A percentile compares a stretch with the other conserved stretches of the same genome.
phyloP scores from a whole-genome alignment of 257 asterid genomes.

The Oldenlandia corymbosa region DNA sequence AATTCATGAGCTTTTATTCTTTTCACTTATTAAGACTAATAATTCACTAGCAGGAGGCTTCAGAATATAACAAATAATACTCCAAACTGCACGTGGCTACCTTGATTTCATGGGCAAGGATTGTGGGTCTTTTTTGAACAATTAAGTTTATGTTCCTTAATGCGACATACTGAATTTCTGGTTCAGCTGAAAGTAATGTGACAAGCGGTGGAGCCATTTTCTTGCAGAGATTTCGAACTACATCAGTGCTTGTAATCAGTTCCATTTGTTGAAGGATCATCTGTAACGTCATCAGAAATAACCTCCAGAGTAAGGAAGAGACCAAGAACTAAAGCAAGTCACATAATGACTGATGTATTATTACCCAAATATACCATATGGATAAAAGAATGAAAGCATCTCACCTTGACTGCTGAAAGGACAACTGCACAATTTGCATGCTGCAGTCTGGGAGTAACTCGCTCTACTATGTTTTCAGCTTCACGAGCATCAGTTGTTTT shows the following conservation, averaged over 20 bases:
- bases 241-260: slow-evolving; percentile 94
- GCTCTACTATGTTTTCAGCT: slow-evolving; percentile 95
- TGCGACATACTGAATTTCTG: slow-evolving; percentile 94
- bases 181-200: slow-evolving; percentile 94
- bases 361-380: background rate
- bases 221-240: slow-evolving; percentile 95
- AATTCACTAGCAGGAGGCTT: slow-evolving; percentile 11
- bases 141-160: slow-evolving; percentile 91
- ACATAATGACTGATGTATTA: no score
- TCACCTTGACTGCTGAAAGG: slow-evolving; percentile 91
- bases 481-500: slow-evolving; percentile 96
- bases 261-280: slow-evolving; percentile 99
- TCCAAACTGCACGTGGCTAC: slow-evolving; percentile 26
- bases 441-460: slow-evolving; percentile 96
- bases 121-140: slow-evolving; percentile 93
- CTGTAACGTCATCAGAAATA: slow-evolving; percentile 38
- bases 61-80: background rate
- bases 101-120: slow-evolving; percentile 98
- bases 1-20: background rate
- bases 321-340: background rate
- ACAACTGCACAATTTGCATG: slow-evolving; percentile 99
- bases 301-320: background rate
- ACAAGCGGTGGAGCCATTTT: slow-evolving; percentile 99
- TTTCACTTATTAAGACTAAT: slow-evolving; percentile 2
- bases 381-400: background rate